Conservation (phyloP, 2,329 filamentous ascomycete genomes). For the Paradendryphiella salina region DNA sequence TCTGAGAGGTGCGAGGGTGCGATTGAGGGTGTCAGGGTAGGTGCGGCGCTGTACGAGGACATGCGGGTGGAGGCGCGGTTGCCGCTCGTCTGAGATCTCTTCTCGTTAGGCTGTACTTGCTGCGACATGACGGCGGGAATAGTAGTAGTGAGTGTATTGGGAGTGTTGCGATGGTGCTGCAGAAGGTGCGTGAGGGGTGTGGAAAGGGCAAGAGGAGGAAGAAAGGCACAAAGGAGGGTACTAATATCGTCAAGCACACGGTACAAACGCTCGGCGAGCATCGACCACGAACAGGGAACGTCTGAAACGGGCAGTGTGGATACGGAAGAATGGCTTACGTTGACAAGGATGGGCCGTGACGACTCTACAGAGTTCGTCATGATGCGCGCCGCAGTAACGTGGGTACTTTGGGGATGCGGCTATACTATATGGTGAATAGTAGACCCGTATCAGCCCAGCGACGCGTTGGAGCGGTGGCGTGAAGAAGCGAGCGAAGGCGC, state of each 20-base stretch:
- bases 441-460: background rate
- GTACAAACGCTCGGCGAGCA: conserved; percentile 15
- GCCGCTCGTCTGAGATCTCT: conserved; percentile 38
- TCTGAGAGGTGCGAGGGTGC: conserved; percentile 49
- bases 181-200: background rate
- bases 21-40: conserved; percentile 56
- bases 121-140: conserved; percentile 22
- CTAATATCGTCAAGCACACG: conserved; percentile 1
- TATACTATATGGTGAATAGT: background rate
- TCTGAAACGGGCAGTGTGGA: conserved; percentile 38
- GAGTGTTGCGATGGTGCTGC: conserved; percentile 4
- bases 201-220: conserved; percentile 5
- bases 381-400: conserved; percentile 14
- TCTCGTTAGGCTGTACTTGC: conserved; percentile 31
- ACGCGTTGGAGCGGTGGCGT: background rate
- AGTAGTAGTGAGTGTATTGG: conserved; percentile 12
- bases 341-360: conserved; percentile 48
- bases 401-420: background rate
- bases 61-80: conserved; percentile 51
- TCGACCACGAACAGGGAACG: conserved; percentile 24
- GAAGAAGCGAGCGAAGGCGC: background rate
- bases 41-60: conserved; percentile 56
- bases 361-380: conserved; percentile 49
- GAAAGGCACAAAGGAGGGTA: conserved; percentile 4
- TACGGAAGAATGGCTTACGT: conserved; percentile 41